Conservation (phyloP, 192 early-diverging fungal genomes). For the Coemansia sp. region DNA sequence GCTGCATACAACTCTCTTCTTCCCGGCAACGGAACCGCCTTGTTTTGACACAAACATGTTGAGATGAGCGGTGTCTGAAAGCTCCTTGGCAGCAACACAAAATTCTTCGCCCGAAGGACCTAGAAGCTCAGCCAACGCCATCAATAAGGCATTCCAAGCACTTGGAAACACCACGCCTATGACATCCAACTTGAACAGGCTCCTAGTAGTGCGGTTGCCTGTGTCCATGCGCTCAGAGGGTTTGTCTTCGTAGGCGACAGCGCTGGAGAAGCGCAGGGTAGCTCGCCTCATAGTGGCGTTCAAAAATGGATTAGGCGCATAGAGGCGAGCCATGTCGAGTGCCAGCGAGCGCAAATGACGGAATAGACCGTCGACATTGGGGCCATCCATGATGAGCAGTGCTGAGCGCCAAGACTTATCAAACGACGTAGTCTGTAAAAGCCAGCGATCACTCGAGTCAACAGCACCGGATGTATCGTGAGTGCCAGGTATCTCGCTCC, state of each 20-base stretch:
- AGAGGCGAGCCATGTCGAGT: slow-evolving; percentile 26
- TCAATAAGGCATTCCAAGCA: slow-evolving; percentile 32
- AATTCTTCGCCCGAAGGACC: not conserved
- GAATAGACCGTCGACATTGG: slow-evolving; percentile 29
- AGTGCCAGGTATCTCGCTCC: slow-evolving; percentile 29
- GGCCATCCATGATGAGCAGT: slow-evolving; percentile 31
- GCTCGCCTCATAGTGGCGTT: slow-evolving; percentile 42
- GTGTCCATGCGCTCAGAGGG: not conserved
- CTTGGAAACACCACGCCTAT: slow-evolving; percentile 43
- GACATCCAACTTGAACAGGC: slow-evolving; percentile 33
- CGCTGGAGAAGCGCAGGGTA: slow-evolving; percentile 29
- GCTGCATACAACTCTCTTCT: slow-evolving; percentile 21
- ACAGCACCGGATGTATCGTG: not conserved
- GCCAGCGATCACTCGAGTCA: not conserved
- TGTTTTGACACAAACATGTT: slow-evolving; percentile 53
- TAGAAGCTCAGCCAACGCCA: slow-evolving; percentile 21
- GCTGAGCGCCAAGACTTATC: slow-evolving; percentile 51
- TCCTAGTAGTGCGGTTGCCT: slow-evolving; percentile 5
- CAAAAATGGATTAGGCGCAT: slow-evolving; percentile 30
- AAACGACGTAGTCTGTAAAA: slow-evolving; percentile 27
- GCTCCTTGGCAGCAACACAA: slow-evolving; percentile 35
- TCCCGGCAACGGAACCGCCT: slow-evolving; percentile 37
- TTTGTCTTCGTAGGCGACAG: slow-evolving; percentile 23
- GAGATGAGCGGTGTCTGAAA: slow-evolving; percentile 32
- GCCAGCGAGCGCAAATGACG: slow-evolving; percentile 16